Evolutionary conservation across 2,329 filamentous ascomycete genomes (phyloP).

Genomic region (Fusarium beomiforme): DNA sequence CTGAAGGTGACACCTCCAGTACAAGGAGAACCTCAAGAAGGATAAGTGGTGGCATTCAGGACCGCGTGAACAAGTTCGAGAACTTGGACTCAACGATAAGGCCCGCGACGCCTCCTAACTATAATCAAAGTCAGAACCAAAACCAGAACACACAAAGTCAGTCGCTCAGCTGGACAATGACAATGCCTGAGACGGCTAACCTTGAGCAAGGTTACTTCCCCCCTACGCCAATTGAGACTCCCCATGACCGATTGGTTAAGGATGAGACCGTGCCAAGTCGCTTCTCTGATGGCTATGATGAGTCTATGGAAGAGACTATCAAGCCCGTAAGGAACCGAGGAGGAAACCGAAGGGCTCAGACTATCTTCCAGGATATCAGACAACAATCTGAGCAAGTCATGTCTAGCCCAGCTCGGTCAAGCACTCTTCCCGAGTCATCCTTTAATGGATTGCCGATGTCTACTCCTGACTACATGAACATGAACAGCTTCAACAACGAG

Average conservation of each 20-base stretch:
- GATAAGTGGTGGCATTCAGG: slow-evolving; percentile 70
- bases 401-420: slow-evolving; percentile 66
- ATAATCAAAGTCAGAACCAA: slow-evolving; percentile 60
- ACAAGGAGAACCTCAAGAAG: slow-evolving; percentile 56
- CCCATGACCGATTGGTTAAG: slow-evolving; percentile 59
- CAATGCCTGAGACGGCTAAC: slow-evolving; percentile 11
- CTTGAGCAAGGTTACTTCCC: slow-evolving; percentile 66
- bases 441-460: slow-evolving; percentile 65
- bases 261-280: slow-evolving; percentile 56
- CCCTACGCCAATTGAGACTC: slow-evolving; percentile 74
- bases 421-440: slow-evolving; percentile 57
- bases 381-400: slow-evolving; percentile 62
- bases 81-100: slow-evolving; percentile 60
- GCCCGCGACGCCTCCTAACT: slow-evolving; percentile 70
- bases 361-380: slow-evolving; percentile 68
- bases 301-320: slow-evolving; percentile 73
- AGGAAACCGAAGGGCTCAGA: slow-evolving; percentile 56
- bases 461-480: slow-evolving; percentile 66
- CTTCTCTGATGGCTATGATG: slow-evolving; percentile 70
- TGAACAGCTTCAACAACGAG: slow-evolving; percentile 58
- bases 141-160: slow-evolving; percentile 67
- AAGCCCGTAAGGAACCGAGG: slow-evolving; percentile 61
- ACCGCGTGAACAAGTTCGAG: slow-evolving; percentile 69
- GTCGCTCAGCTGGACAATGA: slow-evolving; percentile 41
- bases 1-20: slow-evolving; percentile 58